phyloP scores from a whole-genome alignment of 768 basidiomycete species.

The Suillus subalutaceus region DNA sequence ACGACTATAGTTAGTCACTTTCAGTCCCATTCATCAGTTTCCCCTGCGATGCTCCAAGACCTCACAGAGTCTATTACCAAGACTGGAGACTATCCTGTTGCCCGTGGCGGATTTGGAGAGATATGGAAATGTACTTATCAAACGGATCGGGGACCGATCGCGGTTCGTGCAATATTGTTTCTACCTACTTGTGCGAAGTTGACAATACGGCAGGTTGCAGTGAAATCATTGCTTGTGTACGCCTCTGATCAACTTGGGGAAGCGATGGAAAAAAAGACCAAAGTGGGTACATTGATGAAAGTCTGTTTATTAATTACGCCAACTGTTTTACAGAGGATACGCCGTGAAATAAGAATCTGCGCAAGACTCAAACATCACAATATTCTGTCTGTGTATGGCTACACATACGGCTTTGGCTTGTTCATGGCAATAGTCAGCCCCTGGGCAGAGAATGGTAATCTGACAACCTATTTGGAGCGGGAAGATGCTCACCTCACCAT shows the following conservation, averaged over 20 bases:
- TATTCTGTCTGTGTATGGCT: slow-evolving; percentile 23
- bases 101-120: slow-evolving; percentile 8
- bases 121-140: slow-evolving; percentile 10
- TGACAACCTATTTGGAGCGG: slow-evolving; percentile 20
- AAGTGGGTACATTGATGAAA: not conserved
- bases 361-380: slow-evolving; percentile 16
- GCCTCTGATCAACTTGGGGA: not conserved
- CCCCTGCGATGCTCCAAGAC: not conserved
- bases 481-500: slow-evolving; percentile 8
- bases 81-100: not conserved
- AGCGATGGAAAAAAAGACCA: slow-evolving; percentile 1
- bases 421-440: slow-evolving; percentile 25
- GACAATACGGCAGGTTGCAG: slow-evolving; percentile 3
- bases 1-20: not conserved
- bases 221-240: slow-evolving; percentile 3
- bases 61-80: not conserved
- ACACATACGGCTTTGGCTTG: slow-evolving; percentile 23
- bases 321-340: slow-evolving; percentile 18
- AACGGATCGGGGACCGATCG: not conserved
- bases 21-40: not conserved
- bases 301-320: not conserved
- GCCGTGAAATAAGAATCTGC: slow-evolving; percentile 21
- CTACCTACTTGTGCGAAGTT: not conserved
- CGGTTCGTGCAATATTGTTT: not conserved
- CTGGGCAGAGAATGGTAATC: slow-evolving; percentile 20